Conservation (phyloP, 305 asterid species). For the Petunia hybrid region DNA sequence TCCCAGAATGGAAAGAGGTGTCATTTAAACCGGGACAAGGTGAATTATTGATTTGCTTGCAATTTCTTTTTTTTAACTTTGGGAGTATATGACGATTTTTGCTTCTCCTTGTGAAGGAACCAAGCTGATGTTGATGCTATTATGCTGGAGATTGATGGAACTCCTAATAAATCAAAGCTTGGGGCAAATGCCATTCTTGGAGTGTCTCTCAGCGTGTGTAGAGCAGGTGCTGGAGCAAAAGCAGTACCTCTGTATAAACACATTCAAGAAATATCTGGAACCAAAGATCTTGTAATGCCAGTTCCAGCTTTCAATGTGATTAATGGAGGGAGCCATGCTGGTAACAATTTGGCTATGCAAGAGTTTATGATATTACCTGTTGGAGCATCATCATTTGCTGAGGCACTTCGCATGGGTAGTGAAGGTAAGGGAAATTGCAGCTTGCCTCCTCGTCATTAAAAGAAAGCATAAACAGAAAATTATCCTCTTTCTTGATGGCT, state of each 20-base stretch:
- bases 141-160: constrained; percentile 96
- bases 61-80: not conserved
- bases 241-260: constrained; percentile 85
- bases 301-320: constrained; percentile 98
- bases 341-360: constrained; percentile 97
- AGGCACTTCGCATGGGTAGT: constrained; percentile 93
- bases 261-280: constrained; percentile 86
- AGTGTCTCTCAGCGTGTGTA: constrained; percentile 89
- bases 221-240: constrained; percentile 99
- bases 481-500: not conserved
- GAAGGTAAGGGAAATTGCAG: constrained; percentile 63
- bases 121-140: constrained; percentile 78
- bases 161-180: constrained; percentile 86
- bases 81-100: not conserved
- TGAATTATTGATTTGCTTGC: not conserved
- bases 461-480: not conserved
- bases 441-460: not conserved
- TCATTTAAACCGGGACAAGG: not conserved
- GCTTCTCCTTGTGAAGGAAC: constrained; percentile 56
- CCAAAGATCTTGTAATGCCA: constrained; percentile 94
- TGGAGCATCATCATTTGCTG: constrained; percentile 85
- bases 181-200: constrained; percentile 99
- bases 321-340: constrained; percentile 99
- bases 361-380: constrained; percentile 97
- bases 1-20: not conserved